Evolutionary conservation across 1,139 yeast species (phyloP), one percentile per base, ranked within the genome.

Genomic region (Candida gigantensis): DNA sequence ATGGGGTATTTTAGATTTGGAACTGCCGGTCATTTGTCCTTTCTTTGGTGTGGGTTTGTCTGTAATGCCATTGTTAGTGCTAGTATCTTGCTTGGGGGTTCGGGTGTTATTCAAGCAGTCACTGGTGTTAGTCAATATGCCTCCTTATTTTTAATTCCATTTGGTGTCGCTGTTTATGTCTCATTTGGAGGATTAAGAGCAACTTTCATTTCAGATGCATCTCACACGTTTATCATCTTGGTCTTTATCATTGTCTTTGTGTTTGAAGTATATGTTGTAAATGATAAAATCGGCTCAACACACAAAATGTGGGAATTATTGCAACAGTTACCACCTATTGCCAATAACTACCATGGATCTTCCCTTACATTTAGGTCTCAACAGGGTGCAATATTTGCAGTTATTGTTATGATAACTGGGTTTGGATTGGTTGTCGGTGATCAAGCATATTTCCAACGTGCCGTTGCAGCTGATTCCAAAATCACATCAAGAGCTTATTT

Each of bases 381-480:
- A 31, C 58, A 55, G 38, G 74, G 73, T 24, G 72, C 62, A 1
- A 51, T 68, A 6, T 65, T 62, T 43, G 58, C 65, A 6, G 52
- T 64, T 15, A 58, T 57, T 27, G 52, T 60, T 21, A 50, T 60
- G 15, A 58, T 62, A 24, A 60, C 65, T 2, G 53, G 82, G 75
- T 65, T 90, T 78, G 42, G 87, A 71, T 45, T 75, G 57, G 62
- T 79, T 72, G 76, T 84, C 77, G 81, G 84, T 81, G 60, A 85
- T 83, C 63, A 85, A 68, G 67, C 69, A 4, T 65, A 62, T 39
- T 59, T 63, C 54, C 70, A 40, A n/a, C 26, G 46, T 21, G 46
- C 46, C 7, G 45, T 43, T 43, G 76, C 76, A 3, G 60, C 72
- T 10, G 59, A 60, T 26, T 57, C 60, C n/a, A 60, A 57, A 33